Evolutionary conservation across 164 flowering plant genomes (phyloP).

Genomic region (Piper betle): DNA sequence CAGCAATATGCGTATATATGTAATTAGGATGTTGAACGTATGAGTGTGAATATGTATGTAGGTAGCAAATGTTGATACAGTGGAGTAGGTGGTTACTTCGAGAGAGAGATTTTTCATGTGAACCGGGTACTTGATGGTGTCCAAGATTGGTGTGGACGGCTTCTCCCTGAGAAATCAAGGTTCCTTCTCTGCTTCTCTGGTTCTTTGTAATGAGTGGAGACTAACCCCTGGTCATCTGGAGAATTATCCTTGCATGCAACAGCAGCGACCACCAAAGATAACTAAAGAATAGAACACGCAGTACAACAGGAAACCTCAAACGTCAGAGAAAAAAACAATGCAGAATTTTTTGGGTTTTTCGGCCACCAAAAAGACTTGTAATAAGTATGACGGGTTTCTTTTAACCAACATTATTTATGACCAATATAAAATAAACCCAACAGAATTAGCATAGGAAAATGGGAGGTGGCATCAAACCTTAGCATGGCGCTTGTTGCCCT

Average conservation of each 20-base stretch:
- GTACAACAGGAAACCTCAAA: background rate
- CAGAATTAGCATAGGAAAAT: no score
- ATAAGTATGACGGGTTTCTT: no score
- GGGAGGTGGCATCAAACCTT: no score
- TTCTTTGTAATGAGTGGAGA: background rate
- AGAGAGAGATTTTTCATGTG: conserved; percentile 10
- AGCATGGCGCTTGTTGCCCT: no score
- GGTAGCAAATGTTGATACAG: background rate
- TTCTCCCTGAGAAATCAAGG: conserved; percentile 10
- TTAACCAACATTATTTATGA: no score
- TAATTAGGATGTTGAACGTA: background rate
- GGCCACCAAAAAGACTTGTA: no score
- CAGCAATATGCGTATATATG: background rate
- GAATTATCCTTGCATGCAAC: background rate
- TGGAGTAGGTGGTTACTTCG: conserved; percentile 2
- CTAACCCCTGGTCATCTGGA: background rate
- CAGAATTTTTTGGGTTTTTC: no score
- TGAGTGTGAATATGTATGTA: background rate
- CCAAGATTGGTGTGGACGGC: conserved; percentile 9
- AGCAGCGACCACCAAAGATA: background rate
- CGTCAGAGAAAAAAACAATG: background rate
- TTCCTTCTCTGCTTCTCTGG: background rate
- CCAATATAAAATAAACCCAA: no score
- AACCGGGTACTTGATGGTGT: conserved; percentile 8
- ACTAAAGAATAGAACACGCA: background rate